These are phyloP conservation scores for Alternaria sp. DNA, from an alignment of 2,329 filamentous ascomycete genomes.

Conservation along the genomic window DNA sequence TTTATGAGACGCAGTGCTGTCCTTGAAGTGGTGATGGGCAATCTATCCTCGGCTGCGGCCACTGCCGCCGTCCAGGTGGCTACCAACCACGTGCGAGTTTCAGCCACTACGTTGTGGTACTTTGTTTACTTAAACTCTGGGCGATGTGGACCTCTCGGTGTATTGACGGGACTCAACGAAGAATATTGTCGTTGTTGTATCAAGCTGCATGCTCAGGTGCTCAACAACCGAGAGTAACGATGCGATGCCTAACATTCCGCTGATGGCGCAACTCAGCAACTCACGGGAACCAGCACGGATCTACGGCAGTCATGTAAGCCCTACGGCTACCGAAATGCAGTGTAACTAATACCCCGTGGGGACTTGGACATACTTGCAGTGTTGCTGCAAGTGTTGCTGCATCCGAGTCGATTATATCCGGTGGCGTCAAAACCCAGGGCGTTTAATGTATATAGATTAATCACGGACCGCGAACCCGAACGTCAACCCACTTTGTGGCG, in stretches of 20 bases:
- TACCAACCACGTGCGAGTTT: constrained; percentile 8
- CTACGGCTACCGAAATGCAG: constrained; percentile 9
- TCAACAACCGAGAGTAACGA: not conserved
- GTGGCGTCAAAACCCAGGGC: constrained; percentile 6
- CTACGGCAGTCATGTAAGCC: not conserved
- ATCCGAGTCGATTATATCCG: constrained; percentile 2
- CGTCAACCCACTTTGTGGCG: not conserved
- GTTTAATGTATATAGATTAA: constrained; percentile 20
- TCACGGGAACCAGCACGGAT: not conserved
- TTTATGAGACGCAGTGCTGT: constrained; percentile 3
- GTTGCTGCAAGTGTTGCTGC: not conserved
- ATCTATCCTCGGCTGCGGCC: constrained; percentile 12
- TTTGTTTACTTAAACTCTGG: not conserved
- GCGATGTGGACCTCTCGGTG: not conserved
- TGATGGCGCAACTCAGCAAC: not conserved
- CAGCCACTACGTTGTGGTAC: constrained; percentile 1
- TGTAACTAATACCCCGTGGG: constrained; percentile 1
- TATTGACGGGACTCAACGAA: not conserved
- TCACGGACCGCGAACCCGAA: constrained; percentile 19
- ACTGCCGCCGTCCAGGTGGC: not conserved
- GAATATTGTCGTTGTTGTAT: not conserved
- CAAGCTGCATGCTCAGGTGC: not conserved
- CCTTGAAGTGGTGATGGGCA: constrained; percentile 5
- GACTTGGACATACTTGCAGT: not conserved
- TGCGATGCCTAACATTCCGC: not conserved